These are phyloP conservation scores for Pyrenochaeta sp. DNA, from an alignment of 2,329 filamentous ascomycete species.

Conservation along the genomic window DNA sequence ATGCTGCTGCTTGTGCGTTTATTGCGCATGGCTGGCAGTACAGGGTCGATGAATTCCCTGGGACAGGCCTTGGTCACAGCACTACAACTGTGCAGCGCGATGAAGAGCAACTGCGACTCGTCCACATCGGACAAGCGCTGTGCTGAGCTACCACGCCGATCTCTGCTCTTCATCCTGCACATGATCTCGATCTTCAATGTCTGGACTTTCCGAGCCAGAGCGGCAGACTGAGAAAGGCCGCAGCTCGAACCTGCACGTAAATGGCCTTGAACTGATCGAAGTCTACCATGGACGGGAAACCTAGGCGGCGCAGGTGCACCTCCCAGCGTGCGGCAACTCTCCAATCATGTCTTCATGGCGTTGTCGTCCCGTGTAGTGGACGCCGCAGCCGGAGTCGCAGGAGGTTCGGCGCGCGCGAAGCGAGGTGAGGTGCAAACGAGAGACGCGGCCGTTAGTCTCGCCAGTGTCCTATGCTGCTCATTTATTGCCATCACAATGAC, in stretches of 20 bases:
- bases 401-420: constrained; percentile 5
- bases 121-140: background rate
- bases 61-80: background rate
- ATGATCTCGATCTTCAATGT: background rate
- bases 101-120: background rate
- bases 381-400: constrained; percentile 19
- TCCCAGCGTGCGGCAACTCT: constrained; percentile 23
- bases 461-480: background rate
- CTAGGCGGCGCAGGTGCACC: constrained; percentile 4
- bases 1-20: background rate
- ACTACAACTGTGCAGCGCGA: background rate
- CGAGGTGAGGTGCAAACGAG: background rate
- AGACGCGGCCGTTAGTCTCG: background rate
- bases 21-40: constrained; percentile 9
- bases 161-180: constrained; percentile 1
- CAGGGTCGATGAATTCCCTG: constrained; percentile 1
- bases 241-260: background rate
- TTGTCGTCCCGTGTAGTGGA: constrained; percentile 12
- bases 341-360: constrained; percentile 21
- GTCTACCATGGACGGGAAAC: no score
- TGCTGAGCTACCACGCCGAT: background rate
- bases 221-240: background rate
- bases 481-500: background rate
- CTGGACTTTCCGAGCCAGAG: background rate
- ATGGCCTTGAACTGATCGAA: no score